Percentiles rank a stretch among this genome's conserved stretches.
Conservation (phyloP, 345 rosid species). For the Salix caprea region DNA sequence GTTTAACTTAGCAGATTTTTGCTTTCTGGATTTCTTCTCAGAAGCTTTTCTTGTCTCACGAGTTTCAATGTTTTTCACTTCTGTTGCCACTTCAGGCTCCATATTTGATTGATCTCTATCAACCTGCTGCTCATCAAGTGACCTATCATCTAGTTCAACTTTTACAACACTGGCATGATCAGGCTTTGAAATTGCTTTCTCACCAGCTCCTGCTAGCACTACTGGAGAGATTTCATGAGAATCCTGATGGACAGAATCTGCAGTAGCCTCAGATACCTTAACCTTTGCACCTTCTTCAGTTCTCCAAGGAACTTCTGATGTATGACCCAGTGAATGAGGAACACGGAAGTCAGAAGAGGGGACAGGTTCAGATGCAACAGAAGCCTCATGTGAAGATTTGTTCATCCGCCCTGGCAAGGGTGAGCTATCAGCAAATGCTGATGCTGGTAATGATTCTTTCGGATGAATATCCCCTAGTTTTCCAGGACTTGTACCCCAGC, state of each 20-base stretch:
- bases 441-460: conserved; percentile 32
- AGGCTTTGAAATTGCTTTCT: conserved; percentile 23
- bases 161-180: conserved; percentile 17
- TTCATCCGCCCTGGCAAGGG: conserved; percentile 25
- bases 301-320: conserved; percentile 21
- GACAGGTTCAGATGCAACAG: conserved; percentile 25
- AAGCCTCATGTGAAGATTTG: conserved; percentile 26
- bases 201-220: conserved; percentile 26
- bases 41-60: conserved; percentile 56
- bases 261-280: conserved; percentile 9
- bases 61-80: conserved; percentile 45
- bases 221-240: conserved; percentile 13
- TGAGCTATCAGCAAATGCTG: conserved; percentile 33
- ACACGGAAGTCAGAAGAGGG: conserved; percentile 28
- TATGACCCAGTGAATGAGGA: conserved; percentile 24
- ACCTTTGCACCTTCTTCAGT: conserved; percentile 25
- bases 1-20: conserved; percentile 52
- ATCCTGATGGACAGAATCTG: conserved; percentile 20
- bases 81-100: conserved; percentile 33
- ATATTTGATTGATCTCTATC: conserved; percentile 34
- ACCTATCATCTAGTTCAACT: conserved; percentile 26
- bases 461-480: conserved; percentile 32
- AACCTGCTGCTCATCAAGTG: conserved; percentile 23
- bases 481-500: conserved; percentile 33
- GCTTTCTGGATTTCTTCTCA: conserved; percentile 84